These are phyloP conservation scores for Annulohypoxylon truncatum DNA, from an alignment of 2,329 filamentous ascomycete species.

Conservation along the genomic window DNA sequence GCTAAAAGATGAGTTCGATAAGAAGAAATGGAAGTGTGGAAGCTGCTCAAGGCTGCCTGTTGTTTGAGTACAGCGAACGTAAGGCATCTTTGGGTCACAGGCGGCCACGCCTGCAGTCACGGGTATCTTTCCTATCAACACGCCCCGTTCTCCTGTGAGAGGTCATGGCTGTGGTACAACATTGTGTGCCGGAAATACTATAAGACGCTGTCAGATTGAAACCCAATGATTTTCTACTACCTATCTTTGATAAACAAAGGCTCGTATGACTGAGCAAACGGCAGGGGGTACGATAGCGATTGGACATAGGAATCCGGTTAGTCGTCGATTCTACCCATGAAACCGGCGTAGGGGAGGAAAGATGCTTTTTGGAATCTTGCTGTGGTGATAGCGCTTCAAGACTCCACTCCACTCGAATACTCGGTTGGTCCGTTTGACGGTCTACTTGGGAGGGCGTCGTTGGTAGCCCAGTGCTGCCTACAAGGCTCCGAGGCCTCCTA, in stretches of 20 bases:
- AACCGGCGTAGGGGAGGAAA: neutral
- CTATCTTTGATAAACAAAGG: constrained; percentile 1
- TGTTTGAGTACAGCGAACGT: neutral
- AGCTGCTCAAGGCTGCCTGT: constrained; percentile 10
- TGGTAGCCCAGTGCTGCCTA: constrained; percentile 12
- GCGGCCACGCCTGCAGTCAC: constrained; percentile 5
- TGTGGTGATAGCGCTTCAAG: constrained; percentile 1
- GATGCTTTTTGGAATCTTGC: neutral
- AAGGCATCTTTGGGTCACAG: constrained; percentile 21
- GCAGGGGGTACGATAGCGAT: neutral
- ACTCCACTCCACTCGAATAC: neutral
- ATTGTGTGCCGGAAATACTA: constrained; percentile 4
- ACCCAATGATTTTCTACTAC: constrained; percentile 5
- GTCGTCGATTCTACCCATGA: neutral
- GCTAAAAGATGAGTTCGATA: neutral
- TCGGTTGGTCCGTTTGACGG: neutral
- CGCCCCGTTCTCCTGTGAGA: neutral
- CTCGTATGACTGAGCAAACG: constrained; percentile 13
- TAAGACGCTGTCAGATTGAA: neutral
- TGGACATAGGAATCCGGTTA: too few relatives aligned
- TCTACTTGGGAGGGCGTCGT: neutral
- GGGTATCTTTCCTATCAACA: neutral
- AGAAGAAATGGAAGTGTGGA: neutral
- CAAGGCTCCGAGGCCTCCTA: constrained; percentile 22
- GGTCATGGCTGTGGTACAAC: constrained; percentile 1